phyloP scores from a whole-genome alignment of 495 filamentous ascomycete species.

The Neurospora sublineolata region DNA sequence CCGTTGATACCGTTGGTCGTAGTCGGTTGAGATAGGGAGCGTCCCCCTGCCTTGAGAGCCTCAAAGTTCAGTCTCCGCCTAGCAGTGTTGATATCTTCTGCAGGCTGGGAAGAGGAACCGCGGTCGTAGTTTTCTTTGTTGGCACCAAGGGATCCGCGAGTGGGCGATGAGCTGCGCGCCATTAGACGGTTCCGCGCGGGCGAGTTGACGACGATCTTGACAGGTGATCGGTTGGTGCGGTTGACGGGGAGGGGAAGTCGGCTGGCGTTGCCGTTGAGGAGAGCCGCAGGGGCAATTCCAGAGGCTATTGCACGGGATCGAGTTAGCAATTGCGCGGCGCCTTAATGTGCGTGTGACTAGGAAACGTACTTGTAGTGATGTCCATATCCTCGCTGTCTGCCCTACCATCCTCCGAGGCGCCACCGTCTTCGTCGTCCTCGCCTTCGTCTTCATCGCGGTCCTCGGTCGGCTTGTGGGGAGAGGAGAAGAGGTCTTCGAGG shows the following conservation, averaged over 20 bases:
- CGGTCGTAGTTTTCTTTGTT: constrained; percentile 11
- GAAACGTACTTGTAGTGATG: constrained; percentile 25
- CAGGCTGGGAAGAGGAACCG: constrained; percentile 12
- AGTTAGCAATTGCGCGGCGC: neutral
- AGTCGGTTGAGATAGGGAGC: constrained; percentile 15
- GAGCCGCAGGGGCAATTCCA: constrained; percentile 19
- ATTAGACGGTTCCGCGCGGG: constrained; percentile 38
- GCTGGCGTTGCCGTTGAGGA: constrained; percentile 21
- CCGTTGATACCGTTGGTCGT: neutral
- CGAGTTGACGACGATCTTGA: constrained; percentile 45
- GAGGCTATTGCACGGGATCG: constrained; percentile 6
- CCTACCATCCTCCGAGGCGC: constrained; percentile 12
- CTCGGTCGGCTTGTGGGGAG: constrained; percentile 40
- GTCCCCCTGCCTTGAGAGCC: constrained; percentile 9
- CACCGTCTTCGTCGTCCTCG: constrained; percentile 4
- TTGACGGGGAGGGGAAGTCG: constrained; percentile 37
- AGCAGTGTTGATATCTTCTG: neutral
- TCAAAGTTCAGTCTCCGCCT: constrained; percentile 34
- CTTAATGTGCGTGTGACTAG: neutral
- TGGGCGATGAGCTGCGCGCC: constrained; percentile 34
- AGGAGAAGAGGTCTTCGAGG: constrained; percentile 77
- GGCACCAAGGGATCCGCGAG: constrained; percentile 18
- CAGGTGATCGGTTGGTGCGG: constrained; percentile 35
- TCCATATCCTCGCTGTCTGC: constrained; percentile 31
- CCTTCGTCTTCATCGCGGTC: constrained; percentile 5